Base-by-base conservation (phyloP, 306 rosid genomes). In the Mimosa pudica region DNA sequence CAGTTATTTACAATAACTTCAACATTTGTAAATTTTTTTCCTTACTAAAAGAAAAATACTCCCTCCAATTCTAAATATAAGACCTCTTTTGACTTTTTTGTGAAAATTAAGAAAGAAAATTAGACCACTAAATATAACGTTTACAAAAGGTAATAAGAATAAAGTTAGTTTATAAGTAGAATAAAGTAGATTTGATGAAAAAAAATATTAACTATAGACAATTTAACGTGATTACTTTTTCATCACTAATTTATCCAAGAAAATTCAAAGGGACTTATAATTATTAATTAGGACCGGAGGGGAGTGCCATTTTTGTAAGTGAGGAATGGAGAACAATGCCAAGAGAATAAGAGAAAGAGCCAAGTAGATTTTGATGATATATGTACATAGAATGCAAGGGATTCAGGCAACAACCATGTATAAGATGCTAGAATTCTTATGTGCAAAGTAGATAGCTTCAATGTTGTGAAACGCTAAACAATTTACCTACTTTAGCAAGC, bases 11-110 rank as follows among this genome's bases (percentile, higher is more conserved):
- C 75, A 64, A 76, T 7, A 85, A 71, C 67, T 45, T 67, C 70
- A 82, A 49, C 66, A 49, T 72, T 61, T 64, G 58, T 47, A 12
- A 4, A 49, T 62, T 73, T 73, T 46, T 57, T 70, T 74, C 79
- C 44, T 77, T 8, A 51, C 36, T 48, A 36, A 7, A 69, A 46
- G 4, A 76, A 79, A 75, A 62, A 55, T 54, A 55, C 69, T 61
- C 70, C 30, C 30, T 24, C 30, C 30, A 24, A 24, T 24, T 24
- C 30, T 24, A 24, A 24, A 24, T 24, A 24, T 24, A 24, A 24
- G 30, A 24, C 30, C 30, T 24, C 30, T 24, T 24, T 24, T 24
- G 30, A 24, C 30, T 24, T 24, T 24, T 24, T 24, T 24, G 30
- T 24, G 30, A 24, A 24, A 24, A 24, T 24, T 24, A 24, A 24